Conservation (phyloP, 116 monocot genomes). For the Cymodocea nodosa region DNA sequence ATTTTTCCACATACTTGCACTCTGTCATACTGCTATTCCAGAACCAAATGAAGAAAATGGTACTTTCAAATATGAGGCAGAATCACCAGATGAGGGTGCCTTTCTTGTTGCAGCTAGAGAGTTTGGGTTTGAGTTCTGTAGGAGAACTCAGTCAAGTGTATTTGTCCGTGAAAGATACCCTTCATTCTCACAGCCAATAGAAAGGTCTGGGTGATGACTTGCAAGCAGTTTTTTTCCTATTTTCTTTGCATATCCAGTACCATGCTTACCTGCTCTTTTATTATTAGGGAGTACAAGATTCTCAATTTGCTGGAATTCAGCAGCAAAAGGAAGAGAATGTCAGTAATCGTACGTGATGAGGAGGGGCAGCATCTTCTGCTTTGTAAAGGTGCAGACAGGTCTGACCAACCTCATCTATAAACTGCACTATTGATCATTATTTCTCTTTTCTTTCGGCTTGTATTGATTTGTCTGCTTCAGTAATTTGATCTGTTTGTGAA, state of each 20-base stretch:
- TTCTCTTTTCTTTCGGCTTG: not conserved
- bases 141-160: slow-evolving; percentile 55
- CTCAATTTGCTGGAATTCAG: slow-evolving; percentile 57
- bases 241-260: not conserved
- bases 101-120: slow-evolving; percentile 70
- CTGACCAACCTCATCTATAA: slow-evolving; percentile 1
- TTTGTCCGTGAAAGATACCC: slow-evolving; percentile 34
- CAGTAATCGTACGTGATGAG: slow-evolving; percentile 48
- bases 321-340: slow-evolving; percentile 61
- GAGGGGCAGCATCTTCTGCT: slow-evolving; percentile 42
- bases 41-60: slow-evolving; percentile 49
- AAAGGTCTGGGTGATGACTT: slow-evolving; percentile 21
- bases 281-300: slow-evolving; percentile 38
- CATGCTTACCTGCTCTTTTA: not conserved
- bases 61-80: slow-evolving; percentile 47
- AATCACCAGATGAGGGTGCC: slow-evolving; percentile 70
- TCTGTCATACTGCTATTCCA: slow-evolving; percentile 69
- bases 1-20: slow-evolving; percentile 54
- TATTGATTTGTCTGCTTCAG: not conserved
- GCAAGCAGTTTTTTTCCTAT: not conserved
- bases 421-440: not conserved
- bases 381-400: slow-evolving; percentile 77
- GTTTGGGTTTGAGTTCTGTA: slow-evolving; percentile 68
- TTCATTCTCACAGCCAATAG: slow-evolving; percentile 13
- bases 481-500: slow-evolving; percentile 13